Base-by-base conservation (phyloP, 1,284 basidiomycete species). In the Fomitiporia mediterranea region DNA sequence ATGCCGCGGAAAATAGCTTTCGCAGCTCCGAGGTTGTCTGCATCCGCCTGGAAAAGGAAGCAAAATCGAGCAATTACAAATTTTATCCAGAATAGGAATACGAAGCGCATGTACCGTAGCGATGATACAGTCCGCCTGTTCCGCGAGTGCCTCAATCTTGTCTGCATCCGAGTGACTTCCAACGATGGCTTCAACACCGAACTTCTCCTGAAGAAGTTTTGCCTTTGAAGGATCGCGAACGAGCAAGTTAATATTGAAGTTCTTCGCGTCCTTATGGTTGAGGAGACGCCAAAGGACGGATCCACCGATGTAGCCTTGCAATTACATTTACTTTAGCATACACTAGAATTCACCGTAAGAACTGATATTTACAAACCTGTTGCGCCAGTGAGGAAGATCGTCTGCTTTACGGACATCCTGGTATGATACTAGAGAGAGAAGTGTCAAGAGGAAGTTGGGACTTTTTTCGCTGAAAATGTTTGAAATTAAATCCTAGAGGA, bases 1-100 rank as follows among this genome's bases (percentile, higher is more conserved):
- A 78, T 59, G 0, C 80, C 79, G 7, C 63, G 65, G 38, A 82
- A 60, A n/a, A 75, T 75, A 1, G 74, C 74, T 34, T 71, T 60
- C 0, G 72, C 70, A 13, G 32, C 32, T 34, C 32, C 32, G 7
- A 34, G 32, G 32, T 34, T 13, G 13, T 34, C 32, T 6, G 7
- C 13, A 34, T 34, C 32, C 6, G 32, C 32, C 32, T 34, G 13
- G 13, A 34, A 34, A 6, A 34, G 19, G 7, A 47, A 51, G 42
- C 21, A 47, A 27, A 48, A 11, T 17, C 6, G 5, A 19, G 3
- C 9, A 40, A 4, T 6, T 15, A 11, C 11, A 7, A 6, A 15
- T 46, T 3, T 11, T 15, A 46, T 23, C 48, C 11, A 30, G 9
- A 19, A 44, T 25, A 47, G 25, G 46, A 11, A 30, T 9, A 15